Base-by-base conservation (phyloP, 163 green algal genomes). In the Chlamydomonas reinhardtii region DNA sequence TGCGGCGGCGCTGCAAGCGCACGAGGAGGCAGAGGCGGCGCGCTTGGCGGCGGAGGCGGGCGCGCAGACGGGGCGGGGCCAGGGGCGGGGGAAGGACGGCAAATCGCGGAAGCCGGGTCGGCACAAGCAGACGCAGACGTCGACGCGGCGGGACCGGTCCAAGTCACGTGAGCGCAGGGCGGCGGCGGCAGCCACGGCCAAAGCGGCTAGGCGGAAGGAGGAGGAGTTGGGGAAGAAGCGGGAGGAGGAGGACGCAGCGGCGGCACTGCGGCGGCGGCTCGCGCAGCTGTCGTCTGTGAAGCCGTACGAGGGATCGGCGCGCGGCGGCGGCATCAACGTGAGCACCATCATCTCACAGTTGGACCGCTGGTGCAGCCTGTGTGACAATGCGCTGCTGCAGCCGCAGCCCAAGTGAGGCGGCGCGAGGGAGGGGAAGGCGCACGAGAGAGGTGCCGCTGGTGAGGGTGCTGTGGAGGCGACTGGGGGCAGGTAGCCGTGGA, bases 341-440 rank as follows among this genome's bases (percentile, higher is more conserved):
- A 84, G 70, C 66, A 74, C 77, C 31, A 84, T 84, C 43, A 70
- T 84, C 19, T 52, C 76, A 20, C 77, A 84, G 66, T 48, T 84
- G 19, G 66, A 84, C 52, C 77, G 77, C 19, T 84, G 77, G 77
- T 84, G 77, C 52, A 68, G 77, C 2, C 65, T 84, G 77, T 84
- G 77, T 48, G 77, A 84, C 32, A 32, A 75, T 24, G 77, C 65
- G 48, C 25, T 84, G 77, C 66, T 84, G 29, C 56, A 68, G 62
- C 74, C 56, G 74, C 56, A 56, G 48, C 48, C 48, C 48, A 19
- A 56, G 9, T 56, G 39, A 48, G 39, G 39, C n/a, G n/a, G n/a
- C n/a, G n/a, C n/a, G n/a, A n/a, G n/a, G n/a, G n/a, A n/a, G n/a
- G n/a, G n/a, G n/a, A n/a, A n/a, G n/a, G n/a, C n/a, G n/a, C n/a